Percentiles rank a stretch among this genome's conserved stretches.
These are phyloP conservation scores for Neurospora africana DNA, from an alignment of 495 filamentous ascomycete species.

Conservation along the genomic window DNA sequence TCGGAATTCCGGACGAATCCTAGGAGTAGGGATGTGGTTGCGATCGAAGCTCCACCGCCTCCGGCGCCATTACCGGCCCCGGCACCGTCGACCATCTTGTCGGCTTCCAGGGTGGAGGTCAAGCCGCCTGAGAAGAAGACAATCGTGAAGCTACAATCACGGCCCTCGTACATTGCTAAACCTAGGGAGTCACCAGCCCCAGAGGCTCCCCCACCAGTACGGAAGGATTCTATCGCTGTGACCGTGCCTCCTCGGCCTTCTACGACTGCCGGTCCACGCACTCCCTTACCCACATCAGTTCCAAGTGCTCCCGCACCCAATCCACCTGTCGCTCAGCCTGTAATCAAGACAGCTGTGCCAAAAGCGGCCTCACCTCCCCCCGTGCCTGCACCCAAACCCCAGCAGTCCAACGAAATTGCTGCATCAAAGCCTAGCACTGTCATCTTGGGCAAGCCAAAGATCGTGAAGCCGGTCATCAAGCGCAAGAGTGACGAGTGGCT, in stretches of 20 bases:
- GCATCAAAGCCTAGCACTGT: neutral
- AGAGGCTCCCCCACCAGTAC: constrained; percentile 10
- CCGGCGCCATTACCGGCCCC: constrained; percentile 10
- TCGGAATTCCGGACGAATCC: constrained; percentile 24
- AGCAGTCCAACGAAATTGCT: neutral
- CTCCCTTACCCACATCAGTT: neutral
- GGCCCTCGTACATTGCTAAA: neutral
- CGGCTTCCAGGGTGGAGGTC: constrained; percentile 6
- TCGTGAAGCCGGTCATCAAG: constrained; percentile 19
- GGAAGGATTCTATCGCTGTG: constrained; percentile 21
- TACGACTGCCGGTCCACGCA: neutral
- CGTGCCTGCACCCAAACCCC: neutral
- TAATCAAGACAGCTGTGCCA: constrained; percentile 4
- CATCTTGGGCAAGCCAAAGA: constrained; percentile 6
- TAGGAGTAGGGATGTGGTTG: constrained; percentile 10
- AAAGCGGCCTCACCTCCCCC: constrained; percentile 3
- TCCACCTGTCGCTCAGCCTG: constrained; percentile 18
- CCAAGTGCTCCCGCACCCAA: constrained; percentile 5
- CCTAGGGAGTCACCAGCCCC: neutral
- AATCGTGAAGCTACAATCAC: constrained; percentile 8
- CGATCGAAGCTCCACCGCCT: neutral
- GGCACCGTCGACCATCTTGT: neutral
- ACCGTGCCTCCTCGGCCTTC: constrained; percentile 7
- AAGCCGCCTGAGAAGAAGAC: constrained; percentile 22
- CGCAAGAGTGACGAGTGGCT: constrained; percentile 23